These are phyloP conservation scores for Dalbergia cochinchinensis DNA, from an alignment of 306 rosid genomes.

Conservation along the genomic window DNA sequence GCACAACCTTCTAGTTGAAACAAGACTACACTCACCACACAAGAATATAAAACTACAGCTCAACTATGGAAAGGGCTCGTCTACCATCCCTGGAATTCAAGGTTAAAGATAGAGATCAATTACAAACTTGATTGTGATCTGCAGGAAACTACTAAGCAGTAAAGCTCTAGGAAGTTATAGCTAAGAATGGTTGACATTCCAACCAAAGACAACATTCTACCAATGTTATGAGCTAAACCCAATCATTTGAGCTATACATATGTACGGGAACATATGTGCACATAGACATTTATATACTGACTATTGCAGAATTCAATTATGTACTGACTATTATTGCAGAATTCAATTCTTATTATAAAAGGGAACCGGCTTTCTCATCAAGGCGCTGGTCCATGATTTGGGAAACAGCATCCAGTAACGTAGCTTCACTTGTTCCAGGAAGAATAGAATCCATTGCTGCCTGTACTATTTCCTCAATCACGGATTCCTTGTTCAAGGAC, in stretches of 20 bases:
- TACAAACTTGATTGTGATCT: slow-evolving; percentile 40
- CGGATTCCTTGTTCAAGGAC: slow-evolving; percentile 70
- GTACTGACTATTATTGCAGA: slow-evolving; percentile 32
- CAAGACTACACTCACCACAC: slow-evolving; percentile 36
- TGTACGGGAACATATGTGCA: slow-evolving; percentile 55
- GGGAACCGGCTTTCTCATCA: slow-evolving; percentile 52
- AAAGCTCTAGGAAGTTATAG: slow-evolving; percentile 41
- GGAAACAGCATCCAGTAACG: slow-evolving; percentile 73
- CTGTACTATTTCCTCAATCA: slow-evolving; percentile 78
- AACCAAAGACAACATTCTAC: slow-evolving; percentile 42
- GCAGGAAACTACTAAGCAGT: slow-evolving; percentile 11
- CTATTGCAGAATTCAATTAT: slow-evolving; percentile 37
- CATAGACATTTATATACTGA: slow-evolving; percentile 40
- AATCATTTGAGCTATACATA: slow-evolving; percentile 44
- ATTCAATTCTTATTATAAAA: slow-evolving; percentile 45
- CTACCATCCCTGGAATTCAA: slow-evolving; percentile 37
- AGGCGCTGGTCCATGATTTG: slow-evolving; percentile 73
- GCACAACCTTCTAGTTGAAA: slow-evolving; percentile 45
- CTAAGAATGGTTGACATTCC: slow-evolving; percentile 45
- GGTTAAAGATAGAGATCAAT: slow-evolving; percentile 36
- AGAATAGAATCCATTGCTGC: slow-evolving; percentile 73
- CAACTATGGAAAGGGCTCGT: slow-evolving; percentile 20
- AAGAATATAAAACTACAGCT: slow-evolving; percentile 38
- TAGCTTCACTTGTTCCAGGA: slow-evolving; percentile 82
- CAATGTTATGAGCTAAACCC: slow-evolving; percentile 44